A percentile compares a stretch with the other conserved stretches of the same genome.
Conservation (phyloP, 177 flowering plant species). For the Vitis hybrid region DNA sequence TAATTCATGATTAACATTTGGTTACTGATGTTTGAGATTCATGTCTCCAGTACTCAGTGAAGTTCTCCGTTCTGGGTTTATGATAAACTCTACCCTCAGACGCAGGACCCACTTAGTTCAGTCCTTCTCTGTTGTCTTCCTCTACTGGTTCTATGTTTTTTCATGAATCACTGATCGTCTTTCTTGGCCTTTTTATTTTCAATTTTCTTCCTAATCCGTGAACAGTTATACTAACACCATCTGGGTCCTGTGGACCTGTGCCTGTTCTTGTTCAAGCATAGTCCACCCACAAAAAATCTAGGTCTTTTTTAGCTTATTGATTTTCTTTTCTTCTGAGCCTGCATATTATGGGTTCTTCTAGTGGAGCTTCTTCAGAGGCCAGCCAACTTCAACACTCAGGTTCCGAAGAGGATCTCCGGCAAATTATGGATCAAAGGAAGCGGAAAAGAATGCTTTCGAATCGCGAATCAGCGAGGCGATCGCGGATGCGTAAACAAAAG, state of each 20-base stretch:
- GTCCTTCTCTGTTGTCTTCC: conserved; percentile 56
- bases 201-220: not conserved
- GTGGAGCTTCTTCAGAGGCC: conserved; percentile 26
- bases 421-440: conserved; percentile 34
- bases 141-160: conserved; percentile 57
- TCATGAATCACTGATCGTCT: conserved; percentile 24
- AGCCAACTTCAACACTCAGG: conserved; percentile 20
- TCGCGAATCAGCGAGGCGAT: conserved; percentile 51
- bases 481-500: conserved; percentile 49
- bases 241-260: not conserved
- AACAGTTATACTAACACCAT: not conserved
- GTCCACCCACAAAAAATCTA: no score
- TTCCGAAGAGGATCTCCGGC: conserved; percentile 25
- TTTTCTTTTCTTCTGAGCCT: not conserved
- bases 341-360: conserved; percentile 27
- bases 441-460: conserved; percentile 52
- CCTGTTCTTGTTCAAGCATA: not conserved
- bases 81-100: conserved; percentile 29
- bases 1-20: conserved; percentile 10
- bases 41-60: conserved; percentile 51
- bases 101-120: conserved; percentile 48
- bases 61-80: conserved; percentile 38
- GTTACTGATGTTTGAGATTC: conserved; percentile 23
- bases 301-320: not conserved
- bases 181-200: not conserved